Percentiles rank a stretch among this genome's conserved stretches.
phyloP scores from a whole-genome alignment of 768 basidiomycete genomes.

The Lentinus brumalis region DNA sequence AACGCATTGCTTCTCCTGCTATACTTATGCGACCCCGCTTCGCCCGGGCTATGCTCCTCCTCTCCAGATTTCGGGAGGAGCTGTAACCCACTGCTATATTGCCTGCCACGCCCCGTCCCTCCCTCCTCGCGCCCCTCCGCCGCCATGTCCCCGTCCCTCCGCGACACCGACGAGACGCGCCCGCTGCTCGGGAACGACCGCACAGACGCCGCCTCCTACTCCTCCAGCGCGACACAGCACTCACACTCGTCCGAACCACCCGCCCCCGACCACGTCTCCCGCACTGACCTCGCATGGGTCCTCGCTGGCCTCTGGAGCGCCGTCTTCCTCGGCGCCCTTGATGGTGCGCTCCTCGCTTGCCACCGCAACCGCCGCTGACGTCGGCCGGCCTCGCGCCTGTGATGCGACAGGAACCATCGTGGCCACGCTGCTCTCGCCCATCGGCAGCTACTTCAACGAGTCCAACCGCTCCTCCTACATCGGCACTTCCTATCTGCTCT shows the following conservation, averaged over 20 bases:
- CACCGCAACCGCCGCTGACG: neutral
- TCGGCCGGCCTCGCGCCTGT: constrained; percentile 2
- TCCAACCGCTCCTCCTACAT: constrained; percentile 84
- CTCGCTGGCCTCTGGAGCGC: constrained; percentile 80
- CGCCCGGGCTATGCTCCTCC: constrained; percentile 7
- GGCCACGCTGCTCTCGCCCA: constrained; percentile 81
- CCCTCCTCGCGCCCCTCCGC: neutral
- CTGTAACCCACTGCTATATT: constrained; percentile 18
- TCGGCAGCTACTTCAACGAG: constrained; percentile 83
- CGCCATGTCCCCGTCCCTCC: constrained; percentile 42
- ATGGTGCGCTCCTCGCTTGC: constrained; percentile 51
- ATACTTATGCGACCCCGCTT: constrained; percentile 11
- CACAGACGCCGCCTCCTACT: constrained; percentile 35
- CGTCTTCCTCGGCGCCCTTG: constrained; percentile 82
- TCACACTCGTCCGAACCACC: constrained; percentile 14
- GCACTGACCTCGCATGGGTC: constrained; percentile 65
- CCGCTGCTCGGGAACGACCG: constrained; percentile 50
- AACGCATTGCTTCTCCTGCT: constrained; percentile 1
- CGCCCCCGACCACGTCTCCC: constrained; percentile 47
- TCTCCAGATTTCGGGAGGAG: constrained; percentile 19
- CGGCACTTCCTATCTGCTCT: constrained; percentile 85
- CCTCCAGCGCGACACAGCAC: constrained; percentile 8
- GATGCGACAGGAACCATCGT: constrained; percentile 70
- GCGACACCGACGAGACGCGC: constrained; percentile 51
- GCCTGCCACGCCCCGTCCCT: neutral